Conservation (phyloP, 441 rosid genomes). For the Hura crepitans region DNA sequence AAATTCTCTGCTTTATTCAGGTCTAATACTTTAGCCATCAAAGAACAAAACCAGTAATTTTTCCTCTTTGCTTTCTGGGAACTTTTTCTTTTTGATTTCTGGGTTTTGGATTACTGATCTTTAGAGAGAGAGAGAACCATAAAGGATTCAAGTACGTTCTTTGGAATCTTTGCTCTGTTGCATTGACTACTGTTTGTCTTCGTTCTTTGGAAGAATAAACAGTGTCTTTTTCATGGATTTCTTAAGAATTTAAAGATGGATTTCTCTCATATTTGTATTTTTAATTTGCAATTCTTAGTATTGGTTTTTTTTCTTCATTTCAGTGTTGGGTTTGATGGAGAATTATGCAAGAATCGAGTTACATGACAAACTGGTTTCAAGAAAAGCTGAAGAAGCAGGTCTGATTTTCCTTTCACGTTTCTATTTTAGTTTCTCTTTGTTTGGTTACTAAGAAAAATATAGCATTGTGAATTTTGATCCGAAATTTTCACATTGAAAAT, state of each 20-base stretch:
- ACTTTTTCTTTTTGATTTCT: not conserved
- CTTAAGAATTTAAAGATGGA: not conserved
- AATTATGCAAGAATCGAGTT: conserved; percentile 39
- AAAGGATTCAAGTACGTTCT: conserved; percentile 23
- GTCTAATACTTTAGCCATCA: not conserved
- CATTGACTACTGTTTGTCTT: conserved; percentile 14
- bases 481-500: not conserved
- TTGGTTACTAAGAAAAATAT: conserved; percentile 17
- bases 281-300: not conserved
- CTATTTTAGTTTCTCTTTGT: not conserved
- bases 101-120: not conserved
- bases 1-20: not conserved
- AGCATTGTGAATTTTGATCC: not conserved
- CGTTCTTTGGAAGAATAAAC: not conserved
- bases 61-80: conserved; percentile 15
- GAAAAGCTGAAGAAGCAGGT: conserved; percentile 96
- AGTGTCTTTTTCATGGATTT: not conserved
- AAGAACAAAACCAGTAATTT: not conserved
- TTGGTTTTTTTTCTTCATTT: conserved; percentile 6
- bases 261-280: not conserved
- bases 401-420: not conserved
- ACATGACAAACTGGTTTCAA: conserved; percentile 70
- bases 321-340: conserved; percentile 42
- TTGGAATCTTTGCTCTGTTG: not conserved
- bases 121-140: conserved; percentile 3